phyloP scores from a whole-genome alignment of 78 protist genomes.

The Dictyostelium brefeldianum region DNA sequence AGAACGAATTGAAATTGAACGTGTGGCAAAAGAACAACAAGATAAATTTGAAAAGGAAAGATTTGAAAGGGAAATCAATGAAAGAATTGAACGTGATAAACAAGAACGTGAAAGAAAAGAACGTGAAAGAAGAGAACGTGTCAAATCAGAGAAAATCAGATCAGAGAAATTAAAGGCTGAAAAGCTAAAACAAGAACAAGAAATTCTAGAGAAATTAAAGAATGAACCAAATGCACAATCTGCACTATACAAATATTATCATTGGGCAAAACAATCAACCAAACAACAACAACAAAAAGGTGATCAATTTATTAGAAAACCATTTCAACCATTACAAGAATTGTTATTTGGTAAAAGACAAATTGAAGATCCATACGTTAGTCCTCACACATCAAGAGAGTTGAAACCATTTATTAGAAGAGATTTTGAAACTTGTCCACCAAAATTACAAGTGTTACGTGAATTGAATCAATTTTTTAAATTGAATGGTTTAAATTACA shows the following conservation, averaged over 20 bases:
- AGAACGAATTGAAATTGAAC: neutral
- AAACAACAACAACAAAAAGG: neutral
- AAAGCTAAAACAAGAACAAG: neutral
- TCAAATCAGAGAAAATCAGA: neutral
- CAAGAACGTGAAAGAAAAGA: neutral
- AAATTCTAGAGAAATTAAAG: slow-evolving; percentile 7
- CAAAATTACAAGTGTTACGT: slow-evolving; percentile 21
- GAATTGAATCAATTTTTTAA: slow-evolving; percentile 52
- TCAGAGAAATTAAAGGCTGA: neutral
- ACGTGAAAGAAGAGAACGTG: neutral
- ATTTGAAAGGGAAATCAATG: neutral
- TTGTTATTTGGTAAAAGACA: neutral
- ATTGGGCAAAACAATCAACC: slow-evolving; percentile 7
- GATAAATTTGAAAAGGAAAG: neutral
- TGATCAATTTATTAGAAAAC: neutral
- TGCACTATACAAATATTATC: slow-evolving; percentile 21
- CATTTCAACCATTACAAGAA: slow-evolving; percentile 50
- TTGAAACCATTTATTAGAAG: slow-evolving; percentile 72
- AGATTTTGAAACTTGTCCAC: slow-evolving; percentile 62
- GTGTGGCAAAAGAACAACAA: neutral
- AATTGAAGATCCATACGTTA: slow-evolving; percentile 26
- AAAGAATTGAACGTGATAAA: neutral
- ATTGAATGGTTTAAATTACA: neutral
- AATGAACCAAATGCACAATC: slow-evolving; percentile 11
- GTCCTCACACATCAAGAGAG: slow-evolving; percentile 74